A percentile compares a stretch with the other conserved stretches of the same genome.
These are phyloP conservation scores for Ustilago tritici DNA, from an alignment of 1,284 basidiomycete species.

Conservation along the genomic window DNA sequence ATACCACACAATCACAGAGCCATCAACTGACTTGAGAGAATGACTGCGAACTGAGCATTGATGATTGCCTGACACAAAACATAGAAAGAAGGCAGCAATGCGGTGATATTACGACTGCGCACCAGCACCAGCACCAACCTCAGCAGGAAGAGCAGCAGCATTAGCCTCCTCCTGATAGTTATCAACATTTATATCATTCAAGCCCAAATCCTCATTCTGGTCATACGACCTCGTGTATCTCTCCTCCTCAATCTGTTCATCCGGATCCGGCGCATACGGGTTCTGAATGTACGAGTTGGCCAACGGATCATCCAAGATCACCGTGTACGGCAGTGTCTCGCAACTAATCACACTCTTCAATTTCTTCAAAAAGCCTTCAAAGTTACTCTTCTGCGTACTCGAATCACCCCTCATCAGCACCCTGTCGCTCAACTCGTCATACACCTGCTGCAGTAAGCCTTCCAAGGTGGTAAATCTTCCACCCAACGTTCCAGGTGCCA, in stretches of 20 bases:
- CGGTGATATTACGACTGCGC: background rate
- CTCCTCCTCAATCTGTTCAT: constrained; percentile 74
- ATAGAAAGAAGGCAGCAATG: too few relatives aligned
- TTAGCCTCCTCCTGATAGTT: constrained; percentile 41
- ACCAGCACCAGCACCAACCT: background rate
- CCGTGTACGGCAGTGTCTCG: constrained; percentile 73
- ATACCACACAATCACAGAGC: background rate
- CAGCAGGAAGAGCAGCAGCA: background rate
- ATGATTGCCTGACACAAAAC: background rate
- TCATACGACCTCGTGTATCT: constrained; percentile 85
- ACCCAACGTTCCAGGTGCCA: constrained; percentile 93
- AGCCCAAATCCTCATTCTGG: constrained; percentile 94
- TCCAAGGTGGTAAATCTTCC: constrained; percentile 99
- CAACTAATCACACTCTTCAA: constrained; percentile 71
- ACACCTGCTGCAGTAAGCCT: constrained; percentile 92
- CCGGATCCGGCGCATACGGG: constrained; percentile 75
- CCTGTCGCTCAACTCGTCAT: constrained; percentile 93
- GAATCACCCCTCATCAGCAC: constrained; percentile 83
- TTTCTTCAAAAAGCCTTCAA: constrained; percentile 78
- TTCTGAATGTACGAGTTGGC: constrained; percentile 97
- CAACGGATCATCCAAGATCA: constrained; percentile 95
- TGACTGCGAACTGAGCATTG: too few relatives aligned
- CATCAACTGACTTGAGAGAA: background rate
- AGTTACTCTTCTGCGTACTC: constrained; percentile 69
- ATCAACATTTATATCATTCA: constrained; percentile 92